Evolutionary conservation across 306 rosid species (phyloP).

Genomic region (Castanopsis chinensis): DNA sequence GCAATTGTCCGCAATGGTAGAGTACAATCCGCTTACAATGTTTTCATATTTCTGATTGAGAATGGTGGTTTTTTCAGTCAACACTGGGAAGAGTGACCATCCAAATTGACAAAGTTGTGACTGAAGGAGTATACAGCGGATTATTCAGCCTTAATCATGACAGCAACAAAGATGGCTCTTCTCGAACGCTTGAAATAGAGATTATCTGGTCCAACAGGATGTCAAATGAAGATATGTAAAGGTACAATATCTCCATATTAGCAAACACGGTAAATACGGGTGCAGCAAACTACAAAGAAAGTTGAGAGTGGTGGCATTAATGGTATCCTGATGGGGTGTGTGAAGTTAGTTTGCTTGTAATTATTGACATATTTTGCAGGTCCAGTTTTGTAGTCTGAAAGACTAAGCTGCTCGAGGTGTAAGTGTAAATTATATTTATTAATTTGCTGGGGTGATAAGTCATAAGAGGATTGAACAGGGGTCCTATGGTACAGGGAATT

Average conservation of each 20-base stretch:
- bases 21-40: neutral
- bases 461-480: constrained; percentile 30
- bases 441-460: constrained; percentile 19
- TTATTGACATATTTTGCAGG: constrained; percentile 37
- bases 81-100: constrained; percentile 93
- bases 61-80: constrained; percentile 49
- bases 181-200: constrained; percentile 88
- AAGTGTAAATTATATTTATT: constrained; percentile 65
- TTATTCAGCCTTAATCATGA: constrained; percentile 91
- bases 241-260: neutral
- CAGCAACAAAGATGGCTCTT: constrained; percentile 87
- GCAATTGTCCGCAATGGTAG: neutral
- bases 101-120: constrained; percentile 94
- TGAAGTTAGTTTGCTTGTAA: constrained; percentile 47
- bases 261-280: neutral
- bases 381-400: constrained; percentile 69
- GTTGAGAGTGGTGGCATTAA: neutral
- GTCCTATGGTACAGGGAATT: constrained; percentile 42
- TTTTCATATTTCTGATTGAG: constrained; percentile 13
- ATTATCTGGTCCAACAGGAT: constrained; percentile 88
- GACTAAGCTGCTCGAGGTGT: constrained; percentile 42
- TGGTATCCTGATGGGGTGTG: constrained; percentile 10
- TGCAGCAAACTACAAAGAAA: constrained; percentile 12
- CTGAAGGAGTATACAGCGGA: constrained; percentile 94
- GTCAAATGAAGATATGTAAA: constrained; percentile 61